Conservation (phyloP, 31 red algal species). For the Odonthalia washingtoniensis region DNA sequence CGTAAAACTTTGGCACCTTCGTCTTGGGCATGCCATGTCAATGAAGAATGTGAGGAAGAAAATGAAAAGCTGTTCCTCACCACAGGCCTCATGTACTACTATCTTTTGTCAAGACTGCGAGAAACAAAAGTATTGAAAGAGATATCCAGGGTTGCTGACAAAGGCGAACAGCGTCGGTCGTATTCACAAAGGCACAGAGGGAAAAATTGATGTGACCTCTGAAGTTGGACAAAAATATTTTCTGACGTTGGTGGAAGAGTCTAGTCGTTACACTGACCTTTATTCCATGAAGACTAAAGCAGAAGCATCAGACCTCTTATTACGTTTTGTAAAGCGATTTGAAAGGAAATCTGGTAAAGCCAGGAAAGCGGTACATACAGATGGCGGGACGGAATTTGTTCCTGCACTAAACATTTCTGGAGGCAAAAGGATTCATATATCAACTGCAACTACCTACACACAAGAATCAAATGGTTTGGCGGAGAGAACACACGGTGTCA, state of each 20-base stretch:
- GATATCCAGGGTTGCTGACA: conserved; percentile 32
- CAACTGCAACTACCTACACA: conserved; percentile 17
- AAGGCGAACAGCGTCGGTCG: neutral
- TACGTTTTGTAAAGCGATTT: conserved; percentile 29
- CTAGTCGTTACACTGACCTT: conserved; percentile 9
- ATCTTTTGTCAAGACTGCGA: conserved; percentile 14
- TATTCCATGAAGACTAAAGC: conserved; percentile 26
- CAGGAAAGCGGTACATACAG: conserved; percentile 19
- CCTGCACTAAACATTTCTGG: conserved; percentile 4
- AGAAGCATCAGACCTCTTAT: conserved; percentile 27
- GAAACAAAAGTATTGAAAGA: conserved; percentile 37
- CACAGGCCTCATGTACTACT: neutral
- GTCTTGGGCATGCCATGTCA: conserved; percentile 32
- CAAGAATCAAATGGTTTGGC: conserved; percentile 45
- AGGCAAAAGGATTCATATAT: neutral
- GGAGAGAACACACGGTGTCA: conserved; percentile 18
- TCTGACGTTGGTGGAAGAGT: conserved; percentile 28
- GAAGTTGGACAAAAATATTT: conserved; percentile 33
- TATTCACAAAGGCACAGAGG: conserved; percentile 28
- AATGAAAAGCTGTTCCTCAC: neutral
- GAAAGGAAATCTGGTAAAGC: conserved; percentile 29
- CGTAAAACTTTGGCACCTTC: conserved; percentile 11
- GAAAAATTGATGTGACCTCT: neutral
- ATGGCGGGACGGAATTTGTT: conserved; percentile 43
- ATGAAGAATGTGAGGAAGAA: conserved; percentile 15